Conservation (phyloP, 768 basidiomycete species). For the Tulasnella sp. region DNA sequence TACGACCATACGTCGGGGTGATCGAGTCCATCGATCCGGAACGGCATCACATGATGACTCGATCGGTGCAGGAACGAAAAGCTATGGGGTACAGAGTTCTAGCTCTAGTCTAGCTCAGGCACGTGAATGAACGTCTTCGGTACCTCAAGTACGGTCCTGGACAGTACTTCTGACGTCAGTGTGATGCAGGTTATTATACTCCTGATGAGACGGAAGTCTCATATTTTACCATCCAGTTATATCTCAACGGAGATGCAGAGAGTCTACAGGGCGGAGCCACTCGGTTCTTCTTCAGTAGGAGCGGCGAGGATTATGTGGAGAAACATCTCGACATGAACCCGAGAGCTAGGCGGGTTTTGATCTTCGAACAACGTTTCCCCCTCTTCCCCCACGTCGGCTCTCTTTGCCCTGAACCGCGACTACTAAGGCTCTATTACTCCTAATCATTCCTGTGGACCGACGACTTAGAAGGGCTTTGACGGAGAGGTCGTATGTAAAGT, state of each 20-base stretch:
- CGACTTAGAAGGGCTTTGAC: too few species aligned
- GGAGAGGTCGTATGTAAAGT: too few species aligned
- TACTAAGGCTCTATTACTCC: too few species aligned
- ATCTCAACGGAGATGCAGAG: constrained; percentile 14
- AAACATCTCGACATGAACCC: constrained; percentile 16
- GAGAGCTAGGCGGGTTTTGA: constrained; percentile 10
- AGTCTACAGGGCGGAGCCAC: constrained; percentile 17
- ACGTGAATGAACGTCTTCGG: constrained; percentile 13
- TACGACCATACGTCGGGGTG: constrained; percentile 9
- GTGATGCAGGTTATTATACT: constrained; percentile 8
- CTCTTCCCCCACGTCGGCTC: too few species aligned
- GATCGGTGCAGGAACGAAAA: not conserved
- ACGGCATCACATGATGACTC: not conserved
- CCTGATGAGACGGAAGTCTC: constrained; percentile 15
- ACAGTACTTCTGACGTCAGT: constrained; percentile 16
- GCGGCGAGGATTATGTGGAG: not conserved
- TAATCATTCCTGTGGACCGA: too few species aligned
- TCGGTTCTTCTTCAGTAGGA: not conserved
- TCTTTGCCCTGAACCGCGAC: too few species aligned
- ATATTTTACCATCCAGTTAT: constrained; percentile 18
- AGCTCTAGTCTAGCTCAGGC: constrained; percentile 2
- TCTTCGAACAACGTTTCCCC: constrained; percentile 19
- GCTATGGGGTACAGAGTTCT: not conserved
- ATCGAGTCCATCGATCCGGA: not conserved
- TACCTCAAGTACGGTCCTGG: constrained; percentile 17